These are phyloP conservation scores for Calonectria pteridis DNA, from an alignment of 2,329 filamentous ascomycete genomes.

Conservation along the genomic window DNA sequence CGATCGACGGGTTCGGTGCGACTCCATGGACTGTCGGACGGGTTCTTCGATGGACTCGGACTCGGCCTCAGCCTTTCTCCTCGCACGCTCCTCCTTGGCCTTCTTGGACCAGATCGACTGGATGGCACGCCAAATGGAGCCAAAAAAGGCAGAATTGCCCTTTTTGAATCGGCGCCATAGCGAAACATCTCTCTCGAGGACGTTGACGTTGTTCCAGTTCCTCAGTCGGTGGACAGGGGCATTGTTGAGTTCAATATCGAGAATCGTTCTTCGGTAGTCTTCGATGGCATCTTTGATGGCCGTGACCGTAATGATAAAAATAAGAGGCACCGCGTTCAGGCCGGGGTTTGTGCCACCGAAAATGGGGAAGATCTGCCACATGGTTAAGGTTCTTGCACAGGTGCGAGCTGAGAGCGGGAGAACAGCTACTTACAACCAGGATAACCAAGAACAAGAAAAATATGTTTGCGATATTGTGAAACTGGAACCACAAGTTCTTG, in stretches of 20 bases:
- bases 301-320: constrained; percentile 90
- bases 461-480: constrained; percentile 98
- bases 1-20: constrained; percentile 49
- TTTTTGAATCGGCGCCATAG: constrained; percentile 93
- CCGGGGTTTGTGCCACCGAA: constrained; percentile 94
- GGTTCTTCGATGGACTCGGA: constrained; percentile 56
- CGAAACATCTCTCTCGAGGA: constrained; percentile 86
- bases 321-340: constrained; percentile 89
- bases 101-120: constrained; percentile 65
- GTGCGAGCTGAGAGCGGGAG: constrained; percentile 8
- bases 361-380: constrained; percentile 87
- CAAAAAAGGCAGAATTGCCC: constrained; percentile 75
- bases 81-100: constrained; percentile 62
- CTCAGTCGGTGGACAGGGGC: constrained; percentile 91
- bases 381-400: constrained; percentile 33
- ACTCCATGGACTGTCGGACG: constrained; percentile 69
- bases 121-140: constrained; percentile 63
- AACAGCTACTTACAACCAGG: constrained; percentile 77
- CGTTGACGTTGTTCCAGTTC: constrained; percentile 94
- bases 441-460: constrained; percentile 99
- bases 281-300: constrained; percentile 95
- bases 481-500: constrained; percentile 97
- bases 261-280: constrained; percentile 90
- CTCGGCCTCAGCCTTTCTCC: constrained; percentile 53
- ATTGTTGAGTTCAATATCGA: constrained; percentile 96